phyloP scores from a whole-genome alignment of 1,284 basidiomycete species.

The Tausonia pullulans region DNA sequence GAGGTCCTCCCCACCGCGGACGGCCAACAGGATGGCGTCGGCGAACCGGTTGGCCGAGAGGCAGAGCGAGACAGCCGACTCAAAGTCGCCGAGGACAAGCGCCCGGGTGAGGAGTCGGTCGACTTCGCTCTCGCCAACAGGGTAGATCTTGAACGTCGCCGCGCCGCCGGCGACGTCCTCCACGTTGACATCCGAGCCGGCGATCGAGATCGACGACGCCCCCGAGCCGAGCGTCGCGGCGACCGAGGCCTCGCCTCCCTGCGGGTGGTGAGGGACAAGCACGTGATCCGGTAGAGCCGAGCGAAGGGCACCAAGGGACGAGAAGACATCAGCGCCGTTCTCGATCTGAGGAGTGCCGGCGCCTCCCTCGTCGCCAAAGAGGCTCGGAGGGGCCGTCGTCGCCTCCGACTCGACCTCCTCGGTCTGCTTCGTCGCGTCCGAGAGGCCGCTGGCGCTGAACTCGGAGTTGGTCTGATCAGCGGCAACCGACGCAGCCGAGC shows the following conservation, averaged over 20 bases:
- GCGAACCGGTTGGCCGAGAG: slow-evolving; percentile 82
- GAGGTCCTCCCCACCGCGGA: slow-evolving; percentile 81
- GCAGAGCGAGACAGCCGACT: slow-evolving; percentile 82
- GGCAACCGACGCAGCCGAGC: slow-evolving; percentile 23
- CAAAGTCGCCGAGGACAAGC: slow-evolving; percentile 87
- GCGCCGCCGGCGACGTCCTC: slow-evolving; percentile 22
- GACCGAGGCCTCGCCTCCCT: slow-evolving; percentile 70
- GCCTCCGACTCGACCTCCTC: slow-evolving; percentile 47
- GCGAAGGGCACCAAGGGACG: slow-evolving; percentile 49
- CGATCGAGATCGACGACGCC: slow-evolving; percentile 70
- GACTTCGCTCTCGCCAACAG: slow-evolving; percentile 71
- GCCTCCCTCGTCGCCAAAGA: slow-evolving; percentile 61
- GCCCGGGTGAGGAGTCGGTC: slow-evolving; percentile 86
- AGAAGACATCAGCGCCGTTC: slow-evolving; percentile 80
- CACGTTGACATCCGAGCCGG: slow-evolving; percentile 44
- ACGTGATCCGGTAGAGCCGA: slow-evolving; percentile 50
- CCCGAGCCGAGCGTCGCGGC: slow-evolving; percentile 81
- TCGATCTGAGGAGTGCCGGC: slow-evolving; percentile 49
- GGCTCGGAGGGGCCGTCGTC: slow-evolving; percentile 54
- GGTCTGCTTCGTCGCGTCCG: slow-evolving; percentile 49
- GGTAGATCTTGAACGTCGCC: slow-evolving; percentile 86
- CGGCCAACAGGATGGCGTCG: slow-evolving; percentile 87
- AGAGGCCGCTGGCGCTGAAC: slow-evolving; percentile 49
- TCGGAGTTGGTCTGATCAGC: slow-evolving; percentile 58
- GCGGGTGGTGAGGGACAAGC: slow-evolving; percentile 63